These are phyloP conservation scores for Saitozyma sp. DNA, from an alignment of 768 basidiomycete genomes.

Conservation along the genomic window DNA sequence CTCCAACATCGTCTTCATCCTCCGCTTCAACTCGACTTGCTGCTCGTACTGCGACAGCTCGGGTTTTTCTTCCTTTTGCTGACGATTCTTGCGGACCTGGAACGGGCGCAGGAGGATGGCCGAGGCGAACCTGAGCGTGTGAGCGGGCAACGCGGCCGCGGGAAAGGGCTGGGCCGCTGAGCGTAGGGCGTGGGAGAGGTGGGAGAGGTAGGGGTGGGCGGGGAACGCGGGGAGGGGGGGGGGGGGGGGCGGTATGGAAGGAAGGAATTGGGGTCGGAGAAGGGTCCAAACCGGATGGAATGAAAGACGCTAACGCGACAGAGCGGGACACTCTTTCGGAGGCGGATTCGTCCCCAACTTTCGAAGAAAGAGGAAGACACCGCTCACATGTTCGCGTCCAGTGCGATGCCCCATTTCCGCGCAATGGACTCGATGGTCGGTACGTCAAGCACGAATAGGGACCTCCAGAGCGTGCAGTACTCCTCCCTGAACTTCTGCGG, in stretches of 20 bases:
- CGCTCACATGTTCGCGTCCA: conserved; percentile 51
- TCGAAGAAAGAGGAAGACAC: background rate
- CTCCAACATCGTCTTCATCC: conserved; percentile 53
- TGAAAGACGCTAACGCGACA: too few species aligned
- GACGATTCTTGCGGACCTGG: conserved; percentile 37
- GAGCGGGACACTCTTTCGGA: too few species aligned
- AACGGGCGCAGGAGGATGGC: conserved; percentile 53
- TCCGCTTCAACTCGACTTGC: conserved; percentile 52
- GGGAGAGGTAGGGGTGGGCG: too few species aligned
- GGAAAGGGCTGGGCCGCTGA: too few species aligned
- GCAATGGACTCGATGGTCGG: conserved; percentile 51
- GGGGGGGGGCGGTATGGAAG: too few species aligned
- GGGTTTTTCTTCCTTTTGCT: conserved; percentile 24
- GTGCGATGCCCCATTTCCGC: conserved; percentile 51
- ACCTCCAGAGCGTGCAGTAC: conserved; percentile 73
- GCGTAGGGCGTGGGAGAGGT: too few species aligned
- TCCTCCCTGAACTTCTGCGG: conserved; percentile 68
- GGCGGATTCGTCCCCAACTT: background rate
- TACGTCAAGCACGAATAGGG: conserved; percentile 52
- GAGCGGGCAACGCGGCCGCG: background rate
- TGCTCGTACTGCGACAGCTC: conserved; percentile 50
- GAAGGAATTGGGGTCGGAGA: too few species aligned
- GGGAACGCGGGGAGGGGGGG: too few species aligned
- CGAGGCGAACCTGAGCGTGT: conserved; percentile 47
- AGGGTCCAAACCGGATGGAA: too few species aligned